phyloP scores from a whole-genome alignment of 768 basidiomycete species.

The Amanita pseudoporphyria region DNA sequence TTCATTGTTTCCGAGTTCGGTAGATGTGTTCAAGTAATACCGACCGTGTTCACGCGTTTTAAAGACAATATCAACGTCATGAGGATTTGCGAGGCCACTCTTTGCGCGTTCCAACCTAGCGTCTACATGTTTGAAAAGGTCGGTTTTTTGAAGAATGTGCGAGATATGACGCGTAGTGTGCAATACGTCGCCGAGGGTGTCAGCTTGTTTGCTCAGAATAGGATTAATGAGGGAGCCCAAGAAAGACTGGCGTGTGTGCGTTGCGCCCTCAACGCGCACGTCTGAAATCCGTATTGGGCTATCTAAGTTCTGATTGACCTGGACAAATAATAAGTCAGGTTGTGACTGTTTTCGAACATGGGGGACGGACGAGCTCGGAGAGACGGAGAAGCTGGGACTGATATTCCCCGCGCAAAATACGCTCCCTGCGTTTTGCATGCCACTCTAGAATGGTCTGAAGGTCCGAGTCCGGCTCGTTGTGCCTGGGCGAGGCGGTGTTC shows the following conservation, averaged over 20 bases:
- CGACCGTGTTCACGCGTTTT: conserved; percentile 67
- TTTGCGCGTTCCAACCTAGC: conserved; percentile 51
- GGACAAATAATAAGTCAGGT: neutral
- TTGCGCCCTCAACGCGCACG: conserved; percentile 75
- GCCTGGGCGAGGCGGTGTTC: conserved; percentile 42
- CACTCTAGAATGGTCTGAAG: conserved; percentile 52
- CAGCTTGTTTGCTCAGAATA: conserved; percentile 23
- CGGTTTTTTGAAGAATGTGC: conserved; percentile 57
- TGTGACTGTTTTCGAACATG: neutral
- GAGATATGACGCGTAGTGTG: conserved; percentile 61
- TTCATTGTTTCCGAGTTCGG: conserved; percentile 90
- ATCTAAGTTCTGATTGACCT: conserved; percentile 64
- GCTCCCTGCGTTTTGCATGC: conserved; percentile 66
- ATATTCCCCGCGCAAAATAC: conserved; percentile 68
- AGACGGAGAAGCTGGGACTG: conserved; percentile 58
- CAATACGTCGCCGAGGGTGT: conserved; percentile 56
- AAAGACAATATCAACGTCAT: conserved; percentile 76
- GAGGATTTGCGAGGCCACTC: conserved; percentile 39
- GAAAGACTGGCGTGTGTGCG: conserved; percentile 68
- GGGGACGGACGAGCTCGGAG: conserved; percentile 46
- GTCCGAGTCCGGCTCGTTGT: conserved; percentile 44
- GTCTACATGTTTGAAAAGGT: conserved; percentile 64
- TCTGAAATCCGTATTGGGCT: conserved; percentile 61
- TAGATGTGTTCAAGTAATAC: conserved; percentile 71
- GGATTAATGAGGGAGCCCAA: conserved; percentile 73